phyloP scores from a whole-genome alignment of 176 grass and related monocot species.

The Elaeis guineensis region DNA sequence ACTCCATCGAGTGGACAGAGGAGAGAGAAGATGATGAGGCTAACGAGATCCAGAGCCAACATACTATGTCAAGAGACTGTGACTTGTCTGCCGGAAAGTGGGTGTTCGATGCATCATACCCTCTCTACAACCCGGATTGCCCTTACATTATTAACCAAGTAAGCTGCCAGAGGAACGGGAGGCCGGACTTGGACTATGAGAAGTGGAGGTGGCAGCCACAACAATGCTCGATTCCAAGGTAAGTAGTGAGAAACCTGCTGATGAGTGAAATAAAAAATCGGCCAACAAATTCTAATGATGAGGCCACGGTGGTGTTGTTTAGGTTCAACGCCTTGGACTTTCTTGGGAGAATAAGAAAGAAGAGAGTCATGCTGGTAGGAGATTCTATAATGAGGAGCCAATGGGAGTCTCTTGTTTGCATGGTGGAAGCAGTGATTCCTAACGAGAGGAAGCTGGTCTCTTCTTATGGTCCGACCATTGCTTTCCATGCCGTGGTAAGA shows the following conservation, averaged over 20 bases:
- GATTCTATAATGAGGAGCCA: slow-evolving; percentile 45
- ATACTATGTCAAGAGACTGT: slow-evolving; percentile 8
- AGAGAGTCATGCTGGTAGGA: slow-evolving; percentile 40
- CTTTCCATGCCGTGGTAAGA: slow-evolving; percentile 39
- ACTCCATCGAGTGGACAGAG: slow-evolving; percentile 13
- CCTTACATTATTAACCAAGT: slow-evolving; percentile 27
- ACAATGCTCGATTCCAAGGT: slow-evolving; percentile 37
- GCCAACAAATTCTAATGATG: too few species aligned
- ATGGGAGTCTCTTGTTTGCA: slow-evolving; percentile 45
- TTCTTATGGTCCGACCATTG: slow-evolving; percentile 16
- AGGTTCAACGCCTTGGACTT: slow-evolving; percentile 45
- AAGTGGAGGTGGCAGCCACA: slow-evolving; percentile 34
- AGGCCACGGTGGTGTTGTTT: not conserved
- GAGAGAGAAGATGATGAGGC: slow-evolving; percentile 14
- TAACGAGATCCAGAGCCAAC: slow-evolving; percentile 10
- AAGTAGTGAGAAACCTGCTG: not conserved
- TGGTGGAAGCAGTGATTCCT: slow-evolving; percentile 36
- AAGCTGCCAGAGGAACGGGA: slow-evolving; percentile 26
- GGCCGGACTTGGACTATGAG: slow-evolving; percentile 28
- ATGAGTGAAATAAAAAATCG: too few species aligned
- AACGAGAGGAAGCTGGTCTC: slow-evolving; percentile 26
- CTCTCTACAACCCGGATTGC: slow-evolving; percentile 26
- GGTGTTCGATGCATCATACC: slow-evolving; percentile 34
- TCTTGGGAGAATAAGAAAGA: slow-evolving; percentile 28
- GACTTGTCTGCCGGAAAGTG: slow-evolving; percentile 28